phyloP scores from a whole-genome alignment of 1,284 basidiomycete species.

The Vanrija sp. region DNA sequence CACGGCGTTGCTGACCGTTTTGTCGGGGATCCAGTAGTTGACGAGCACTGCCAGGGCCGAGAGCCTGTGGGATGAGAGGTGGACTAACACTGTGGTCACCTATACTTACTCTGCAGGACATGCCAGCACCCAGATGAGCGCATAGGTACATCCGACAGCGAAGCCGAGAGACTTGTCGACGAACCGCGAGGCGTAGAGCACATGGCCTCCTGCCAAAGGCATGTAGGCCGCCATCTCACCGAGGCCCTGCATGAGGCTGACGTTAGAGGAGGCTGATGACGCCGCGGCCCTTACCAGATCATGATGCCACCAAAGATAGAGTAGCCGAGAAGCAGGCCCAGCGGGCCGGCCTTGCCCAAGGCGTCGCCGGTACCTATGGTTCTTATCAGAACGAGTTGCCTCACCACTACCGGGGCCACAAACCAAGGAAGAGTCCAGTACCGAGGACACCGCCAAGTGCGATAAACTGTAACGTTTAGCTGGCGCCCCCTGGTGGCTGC shows the following conservation, averaged over 20 bases:
- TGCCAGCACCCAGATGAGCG: neutral
- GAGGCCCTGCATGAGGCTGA: conserved; percentile 18
- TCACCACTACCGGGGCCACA: too few relatives aligned
- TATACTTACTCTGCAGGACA: neutral
- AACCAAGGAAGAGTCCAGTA: conserved; percentile 2
- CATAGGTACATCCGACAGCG: conserved; percentile 21
- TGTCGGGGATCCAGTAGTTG: conserved; percentile 24
- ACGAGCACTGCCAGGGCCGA: conserved; percentile 21
- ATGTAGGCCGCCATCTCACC: conserved; percentile 43
- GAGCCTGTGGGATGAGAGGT: conserved; percentile 6
- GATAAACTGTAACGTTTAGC: neutral
- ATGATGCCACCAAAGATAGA: neutral
- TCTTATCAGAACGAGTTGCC: too few relatives aligned
- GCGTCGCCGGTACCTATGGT: neutral
- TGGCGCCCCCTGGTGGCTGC: too few relatives aligned
- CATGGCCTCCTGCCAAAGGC: conserved; percentile 42
- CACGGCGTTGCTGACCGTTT: conserved; percentile 19
- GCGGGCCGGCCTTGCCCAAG: neutral
- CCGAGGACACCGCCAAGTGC: neutral
- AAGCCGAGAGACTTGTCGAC: conserved; percentile 35
- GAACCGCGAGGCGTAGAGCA: conserved; percentile 34
- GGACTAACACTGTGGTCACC: neutral
- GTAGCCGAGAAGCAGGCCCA: conserved; percentile 2
- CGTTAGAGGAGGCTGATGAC: neutral
- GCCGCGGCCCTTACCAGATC: neutral